Evolutionary conservation across 805 yeast genomes (phyloP).

Genomic region (Brettanomyces anomalus): DNA sequence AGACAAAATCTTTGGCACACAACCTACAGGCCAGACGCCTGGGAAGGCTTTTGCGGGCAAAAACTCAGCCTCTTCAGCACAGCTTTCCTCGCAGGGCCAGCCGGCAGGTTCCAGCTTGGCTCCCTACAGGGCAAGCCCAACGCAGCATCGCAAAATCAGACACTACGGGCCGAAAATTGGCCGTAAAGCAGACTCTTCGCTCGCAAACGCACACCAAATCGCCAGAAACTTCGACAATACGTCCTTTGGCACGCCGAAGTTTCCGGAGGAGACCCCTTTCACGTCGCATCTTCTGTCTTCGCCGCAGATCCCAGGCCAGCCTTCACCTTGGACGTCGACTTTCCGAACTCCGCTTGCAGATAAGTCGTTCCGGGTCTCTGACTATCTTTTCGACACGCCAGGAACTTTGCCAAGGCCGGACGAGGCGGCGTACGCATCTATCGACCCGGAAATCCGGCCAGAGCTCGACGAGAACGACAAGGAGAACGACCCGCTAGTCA

Average conservation of each 20-base stretch:
- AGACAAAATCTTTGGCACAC: constrained; percentile 14
- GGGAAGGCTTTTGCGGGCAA: not conserved
- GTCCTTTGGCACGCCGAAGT: not conserved
- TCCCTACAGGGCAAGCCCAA: not conserved
- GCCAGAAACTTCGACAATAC: not conserved
- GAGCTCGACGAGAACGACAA: constrained; percentile 14
- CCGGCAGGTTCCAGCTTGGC: not conserved
- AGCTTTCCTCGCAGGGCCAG: not conserved
- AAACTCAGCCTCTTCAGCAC: not conserved
- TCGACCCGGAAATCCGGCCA: constrained; percentile 11
- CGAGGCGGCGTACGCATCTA: not conserved
- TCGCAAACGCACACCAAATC: not conserved
- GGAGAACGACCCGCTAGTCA: constrained; percentile 13
- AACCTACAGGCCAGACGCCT: not conserved
- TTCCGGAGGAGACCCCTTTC: not conserved
- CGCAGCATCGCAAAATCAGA: not conserved
- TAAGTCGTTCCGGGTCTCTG: constrained; percentile 14
- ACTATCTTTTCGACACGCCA: constrained; percentile 18
- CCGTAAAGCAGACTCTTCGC: not conserved
- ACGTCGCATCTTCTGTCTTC: not conserved
- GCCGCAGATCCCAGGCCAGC: not conserved
- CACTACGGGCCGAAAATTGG: not conserved
- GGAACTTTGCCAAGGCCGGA: constrained; percentile 3
- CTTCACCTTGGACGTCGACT: not conserved
- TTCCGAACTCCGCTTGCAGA: constrained; percentile 16